Conservation (phyloP, 176 grass and related monocot genomes). For the Juncus effusus region DNA sequence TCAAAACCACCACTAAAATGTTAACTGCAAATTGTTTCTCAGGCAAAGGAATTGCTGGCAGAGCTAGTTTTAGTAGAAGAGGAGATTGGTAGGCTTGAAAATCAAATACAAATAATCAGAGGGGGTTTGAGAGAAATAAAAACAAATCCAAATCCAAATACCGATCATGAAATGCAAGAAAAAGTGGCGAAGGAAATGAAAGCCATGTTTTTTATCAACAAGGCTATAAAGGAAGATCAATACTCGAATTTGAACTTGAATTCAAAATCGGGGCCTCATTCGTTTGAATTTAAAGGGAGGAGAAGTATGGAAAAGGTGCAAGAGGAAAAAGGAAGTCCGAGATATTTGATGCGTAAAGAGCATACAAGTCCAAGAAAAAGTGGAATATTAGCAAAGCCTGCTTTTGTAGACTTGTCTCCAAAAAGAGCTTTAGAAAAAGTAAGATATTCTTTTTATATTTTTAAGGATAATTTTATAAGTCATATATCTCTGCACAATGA, state of each 20-base stretch:
- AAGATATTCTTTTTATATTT: constrained; percentile 5
- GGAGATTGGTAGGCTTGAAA: constrained; percentile 73
- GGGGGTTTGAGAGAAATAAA: constrained; percentile 31
- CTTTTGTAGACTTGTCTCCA: constrained; percentile 10
- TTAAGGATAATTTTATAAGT: too few species aligned
- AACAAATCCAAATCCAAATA: background rate
- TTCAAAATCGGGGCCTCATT: too few species aligned
- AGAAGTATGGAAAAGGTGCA: constrained; percentile 18
- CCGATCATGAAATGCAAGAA: constrained; percentile 10
- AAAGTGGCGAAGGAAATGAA: constrained; percentile 46
- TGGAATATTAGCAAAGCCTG: constrained; percentile 20
- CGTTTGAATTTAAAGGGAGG: constrained; percentile 19
- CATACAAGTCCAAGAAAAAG: constrained; percentile 24
- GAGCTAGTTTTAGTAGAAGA: constrained; percentile 91
- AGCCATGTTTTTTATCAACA: constrained; percentile 90
- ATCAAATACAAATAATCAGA: constrained; percentile 49
- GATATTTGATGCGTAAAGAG: constrained; percentile 24
- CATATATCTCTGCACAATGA: too few species aligned
- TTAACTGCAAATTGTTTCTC: background rate
- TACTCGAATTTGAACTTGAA: constrained; percentile 34
- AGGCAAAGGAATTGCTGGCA: constrained; percentile 75
- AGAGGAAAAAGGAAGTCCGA: constrained; percentile 19
- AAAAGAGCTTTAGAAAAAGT: constrained; percentile 34
- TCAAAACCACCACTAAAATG: too few species aligned
- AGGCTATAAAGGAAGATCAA: constrained; percentile 76